Conservation (phyloP, 306 rosid genomes). For the Luffa acutangula region DNA sequence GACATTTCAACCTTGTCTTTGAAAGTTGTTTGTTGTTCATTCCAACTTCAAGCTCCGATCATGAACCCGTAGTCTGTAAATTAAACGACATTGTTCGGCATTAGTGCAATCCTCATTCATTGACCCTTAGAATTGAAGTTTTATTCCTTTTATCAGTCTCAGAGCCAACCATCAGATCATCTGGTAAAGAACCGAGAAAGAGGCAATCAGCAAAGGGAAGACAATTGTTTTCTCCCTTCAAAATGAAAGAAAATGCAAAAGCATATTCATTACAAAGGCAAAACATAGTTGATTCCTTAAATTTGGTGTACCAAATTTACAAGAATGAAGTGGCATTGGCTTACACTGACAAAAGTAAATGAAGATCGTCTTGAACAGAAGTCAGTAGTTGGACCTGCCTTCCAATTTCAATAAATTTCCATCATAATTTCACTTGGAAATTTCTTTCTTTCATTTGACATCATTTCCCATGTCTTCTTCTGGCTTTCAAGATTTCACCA, state of each 20-base stretch:
- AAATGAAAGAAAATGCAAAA: not conserved
- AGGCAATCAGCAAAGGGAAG: not conserved
- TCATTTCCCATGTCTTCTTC: not conserved
- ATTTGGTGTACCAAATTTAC: constrained; percentile 6
- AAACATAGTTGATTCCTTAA: not conserved
- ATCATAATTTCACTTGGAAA: not conserved
- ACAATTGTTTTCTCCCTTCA: not conserved
- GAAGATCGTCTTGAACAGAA: not conserved
- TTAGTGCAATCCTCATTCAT: not conserved
- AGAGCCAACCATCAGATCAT: not conserved
- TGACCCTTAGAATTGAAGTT: not conserved
- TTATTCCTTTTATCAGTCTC: not conserved
- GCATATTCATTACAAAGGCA: not conserved
- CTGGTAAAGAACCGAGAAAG: not conserved
- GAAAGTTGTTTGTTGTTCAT: not conserved
- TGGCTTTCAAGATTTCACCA: not conserved
- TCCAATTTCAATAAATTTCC: not conserved
- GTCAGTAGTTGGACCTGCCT: constrained; percentile 6
- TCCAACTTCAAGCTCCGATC: not conserved
- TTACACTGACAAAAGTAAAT: not conserved
- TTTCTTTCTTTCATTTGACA: not conserved
- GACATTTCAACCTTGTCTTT: not conserved
- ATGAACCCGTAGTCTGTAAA: not conserved
- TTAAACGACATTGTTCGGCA: not conserved
- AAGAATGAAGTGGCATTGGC: not conserved